Base-by-base conservation (phyloP, 2,329 filamentous ascomycete species). In the Pseudogymnoascus sp. region DNA sequence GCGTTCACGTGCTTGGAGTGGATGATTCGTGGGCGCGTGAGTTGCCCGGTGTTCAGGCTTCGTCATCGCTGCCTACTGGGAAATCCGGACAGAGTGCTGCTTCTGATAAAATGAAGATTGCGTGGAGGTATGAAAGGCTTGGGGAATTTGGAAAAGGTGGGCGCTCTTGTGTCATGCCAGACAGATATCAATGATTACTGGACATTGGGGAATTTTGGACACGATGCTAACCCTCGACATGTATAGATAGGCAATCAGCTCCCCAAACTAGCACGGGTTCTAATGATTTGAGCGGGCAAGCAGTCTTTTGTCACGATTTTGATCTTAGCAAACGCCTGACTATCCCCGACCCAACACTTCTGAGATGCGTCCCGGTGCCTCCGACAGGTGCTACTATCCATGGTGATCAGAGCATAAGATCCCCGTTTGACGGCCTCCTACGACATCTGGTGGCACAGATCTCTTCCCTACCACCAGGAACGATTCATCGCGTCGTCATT, bases 71-170 rank as follows among this genome's bases (percentile, higher is more conserved):
- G 10, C 79, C 35, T 74, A 77, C 45, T 76, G 74, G 62, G 69
- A 71, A 8, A 72, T 71, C 42, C 70, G 70, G 69, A 70, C 73
- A 73, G 76, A 73, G 67, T 39, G 61, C 71, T 13, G 67, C 72
- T 2, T 70, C 75, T 1, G 80, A 81, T 12, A 92, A 87, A 74
- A 97, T 99, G 94, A 97, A 96, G 78, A 99, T 99, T 78, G 94
- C 94, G 3, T 99, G 94, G 94, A 83, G 94, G 73, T 99, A 99
- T 76, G 92, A 97, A 74, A 83, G 86, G 35, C 75, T 97, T 60
- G 88, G 89, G 13, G 87, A 88, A 66, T 87, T 86, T 68, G 85
- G 85, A 42, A 78, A 64, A 78, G 78, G 64, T 78, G 76, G 69
- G 70, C 67, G 62, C 59, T 65, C 61, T 60, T 55, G 29, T 55